phyloP scores from a whole-genome alignment of 768 basidiomycete species.

The button mushroom (Agaricus bisporus) region DNA sequence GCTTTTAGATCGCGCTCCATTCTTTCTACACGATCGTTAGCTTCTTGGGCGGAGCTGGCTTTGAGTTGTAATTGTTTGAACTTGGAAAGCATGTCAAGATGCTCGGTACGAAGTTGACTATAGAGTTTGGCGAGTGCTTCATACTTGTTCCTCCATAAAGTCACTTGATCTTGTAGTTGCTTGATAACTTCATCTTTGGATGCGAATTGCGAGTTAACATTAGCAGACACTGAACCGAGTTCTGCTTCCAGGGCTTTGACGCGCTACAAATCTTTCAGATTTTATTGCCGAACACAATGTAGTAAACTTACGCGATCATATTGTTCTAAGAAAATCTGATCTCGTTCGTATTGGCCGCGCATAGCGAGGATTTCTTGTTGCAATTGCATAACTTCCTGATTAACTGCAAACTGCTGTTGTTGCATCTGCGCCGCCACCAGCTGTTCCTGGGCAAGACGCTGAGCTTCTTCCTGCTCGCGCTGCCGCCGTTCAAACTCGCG shows the following conservation, averaged over 20 bases:
- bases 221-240: constrained; percentile 63
- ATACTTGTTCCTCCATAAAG: constrained; percentile 96
- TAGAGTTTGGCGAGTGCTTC: constrained; percentile 98
- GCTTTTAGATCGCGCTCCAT: constrained; percentile 98
- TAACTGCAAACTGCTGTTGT: constrained; percentile 67
- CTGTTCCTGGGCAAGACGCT: constrained; percentile 85
- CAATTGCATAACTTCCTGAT: constrained; percentile 70
- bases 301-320: constrained; percentile 77
- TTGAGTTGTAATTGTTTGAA: constrained; percentile 97
- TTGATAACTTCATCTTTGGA: constrained; percentile 95
- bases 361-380: constrained; percentile 88
- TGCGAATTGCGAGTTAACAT: constrained; percentile 77
- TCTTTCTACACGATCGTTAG: constrained; percentile 95
- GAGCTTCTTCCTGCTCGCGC: constrained; percentile 78
- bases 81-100: constrained; percentile 94
- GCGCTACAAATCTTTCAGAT: constrained; percentile 40
- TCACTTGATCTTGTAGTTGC: constrained; percentile 95
- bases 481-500: constrained; percentile 89
- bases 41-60: constrained; percentile 97
- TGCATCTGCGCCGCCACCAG: constrained; percentile 81
- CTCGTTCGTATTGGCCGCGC: constrained; percentile 96
- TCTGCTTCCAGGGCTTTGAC: constrained; percentile 96
- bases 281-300: not conserved
- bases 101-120: constrained; percentile 95
- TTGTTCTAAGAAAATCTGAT: constrained; percentile 95